Conservation (phyloP, 1,139 yeast genomes). For the Zygosaccharomyces pseudobailii region DNA sequence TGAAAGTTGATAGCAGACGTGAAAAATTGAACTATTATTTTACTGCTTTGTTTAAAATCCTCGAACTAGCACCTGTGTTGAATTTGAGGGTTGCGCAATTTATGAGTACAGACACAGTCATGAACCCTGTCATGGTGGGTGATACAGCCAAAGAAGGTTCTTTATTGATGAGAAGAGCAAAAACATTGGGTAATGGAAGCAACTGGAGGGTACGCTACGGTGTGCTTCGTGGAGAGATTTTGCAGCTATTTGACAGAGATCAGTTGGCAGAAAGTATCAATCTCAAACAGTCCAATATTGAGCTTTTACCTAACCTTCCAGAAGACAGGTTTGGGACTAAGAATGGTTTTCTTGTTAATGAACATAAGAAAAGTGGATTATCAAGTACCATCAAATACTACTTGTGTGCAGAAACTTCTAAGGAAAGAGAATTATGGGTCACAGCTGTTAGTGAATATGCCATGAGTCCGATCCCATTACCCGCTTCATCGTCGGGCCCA, state of each 20-base stretch:
- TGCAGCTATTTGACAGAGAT: constrained; percentile 60
- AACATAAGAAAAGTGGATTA: constrained; percentile 54
- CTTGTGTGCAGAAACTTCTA: constrained; percentile 77
- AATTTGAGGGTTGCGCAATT: constrained; percentile 56
- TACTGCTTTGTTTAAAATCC: constrained; percentile 52
- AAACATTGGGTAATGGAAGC: constrained; percentile 47
- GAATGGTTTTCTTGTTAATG: constrained; percentile 72
- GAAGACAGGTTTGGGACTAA: constrained; percentile 70
- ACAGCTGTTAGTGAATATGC: constrained; percentile 49
- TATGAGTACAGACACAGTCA: constrained; percentile 61
- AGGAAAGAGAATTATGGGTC: constrained; percentile 78
- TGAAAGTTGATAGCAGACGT: constrained; percentile 60
- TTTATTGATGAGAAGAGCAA: constrained; percentile 54
- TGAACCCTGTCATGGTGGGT: constrained; percentile 55
- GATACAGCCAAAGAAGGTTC: constrained; percentile 64
- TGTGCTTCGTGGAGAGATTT: constrained; percentile 58
- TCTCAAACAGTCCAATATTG: constrained; percentile 58
- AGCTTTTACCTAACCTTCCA: constrained; percentile 56
- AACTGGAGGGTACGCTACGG: constrained; percentile 74
- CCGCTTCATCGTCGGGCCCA: constrained; percentile 9
- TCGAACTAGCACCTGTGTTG: constrained; percentile 53
- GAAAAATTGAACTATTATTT: constrained; percentile 57
- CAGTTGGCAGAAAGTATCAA: constrained; percentile 52
- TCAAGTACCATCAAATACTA: constrained; percentile 58
- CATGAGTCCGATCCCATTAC: constrained; percentile 3